These are phyloP conservation scores for Aphanomyces astaci DNA, from an alignment of 352 stramenopile species.

Conservation along the genomic window DNA sequence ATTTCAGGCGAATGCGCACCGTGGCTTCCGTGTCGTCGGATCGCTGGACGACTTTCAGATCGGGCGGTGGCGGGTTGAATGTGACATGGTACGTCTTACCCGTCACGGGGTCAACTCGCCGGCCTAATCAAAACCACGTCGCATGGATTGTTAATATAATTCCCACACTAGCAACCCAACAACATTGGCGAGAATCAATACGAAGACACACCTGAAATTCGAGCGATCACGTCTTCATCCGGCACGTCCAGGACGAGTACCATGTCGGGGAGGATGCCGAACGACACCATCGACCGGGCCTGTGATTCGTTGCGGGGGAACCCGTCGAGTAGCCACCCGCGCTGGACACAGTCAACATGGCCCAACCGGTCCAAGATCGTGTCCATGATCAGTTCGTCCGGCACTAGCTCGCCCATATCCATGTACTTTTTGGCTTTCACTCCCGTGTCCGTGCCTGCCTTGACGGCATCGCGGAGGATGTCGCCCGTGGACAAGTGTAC, in stretches of 20 bases:
- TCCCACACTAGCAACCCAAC: too few relatives aligned
- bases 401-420: constrained; percentile 86
- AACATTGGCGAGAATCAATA: too few relatives aligned
- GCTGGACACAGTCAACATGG: constrained; percentile 52
- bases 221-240: constrained; percentile 89
- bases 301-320: constrained; percentile 90
- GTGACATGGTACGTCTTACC: constrained; percentile 88
- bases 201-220: constrained; percentile 77
- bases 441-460: constrained; percentile 45
- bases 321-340: constrained; percentile 90
- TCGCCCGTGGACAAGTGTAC: constrained; percentile 93
- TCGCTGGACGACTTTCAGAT: constrained; percentile 49
- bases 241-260: constrained; percentile 94
- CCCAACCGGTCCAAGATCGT: constrained; percentile 84
- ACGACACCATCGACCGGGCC: constrained; percentile 48
- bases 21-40: constrained; percentile 89
- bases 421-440: constrained; percentile 89
- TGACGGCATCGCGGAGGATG: constrained; percentile 88
- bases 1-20: constrained; percentile 74
- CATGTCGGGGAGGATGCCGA: constrained; percentile 81
- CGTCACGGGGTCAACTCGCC: constrained; percentile 85
- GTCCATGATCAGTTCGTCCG: constrained; percentile 92
- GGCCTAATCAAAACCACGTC: too few relatives aligned
- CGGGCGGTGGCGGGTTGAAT: constrained; percentile 70
- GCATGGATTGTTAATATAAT: too few relatives aligned